Conservation (phyloP, 2,329 filamentous ascomycete species). For the Ophiostoma himal-ulmi region DNA sequence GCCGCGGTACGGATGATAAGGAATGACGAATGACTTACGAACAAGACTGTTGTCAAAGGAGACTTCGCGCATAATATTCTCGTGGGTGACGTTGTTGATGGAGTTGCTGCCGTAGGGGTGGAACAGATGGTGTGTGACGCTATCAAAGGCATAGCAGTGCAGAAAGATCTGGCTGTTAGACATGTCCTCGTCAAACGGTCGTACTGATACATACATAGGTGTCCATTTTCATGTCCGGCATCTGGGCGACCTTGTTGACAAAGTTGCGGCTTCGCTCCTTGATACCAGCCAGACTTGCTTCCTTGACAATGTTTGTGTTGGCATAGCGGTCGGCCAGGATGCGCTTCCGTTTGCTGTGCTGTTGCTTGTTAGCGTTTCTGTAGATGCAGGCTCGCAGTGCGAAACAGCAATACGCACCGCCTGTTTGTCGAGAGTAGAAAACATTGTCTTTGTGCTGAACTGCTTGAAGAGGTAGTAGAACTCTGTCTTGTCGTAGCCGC, state of each 20-base stretch:
- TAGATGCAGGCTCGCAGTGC: neutral
- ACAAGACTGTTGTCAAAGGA: conserved; percentile 61
- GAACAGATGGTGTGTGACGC: conserved; percentile 63
- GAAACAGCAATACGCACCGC: conserved; percentile 30
- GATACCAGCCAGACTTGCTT: conserved; percentile 50
- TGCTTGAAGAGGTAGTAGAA: conserved; percentile 57
- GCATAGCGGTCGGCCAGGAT: conserved; percentile 61
- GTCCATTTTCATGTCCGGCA: conserved; percentile 45
- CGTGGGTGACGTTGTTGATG: conserved; percentile 48
- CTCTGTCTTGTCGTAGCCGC: conserved; percentile 59
- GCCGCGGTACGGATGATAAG: neutral
- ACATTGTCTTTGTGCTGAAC: conserved; percentile 52
- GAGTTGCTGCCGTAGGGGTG: conserved; percentile 59
- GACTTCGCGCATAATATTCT: conserved; percentile 62
- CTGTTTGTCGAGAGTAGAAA: conserved; percentile 46
- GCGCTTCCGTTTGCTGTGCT: conserved; percentile 56
- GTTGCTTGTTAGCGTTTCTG: conserved; percentile 27
- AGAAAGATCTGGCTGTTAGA: conserved; percentile 45
- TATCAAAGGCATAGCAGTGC: conserved; percentile 64
- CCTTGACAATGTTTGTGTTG: conserved; percentile 58
- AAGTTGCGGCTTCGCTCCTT: conserved; percentile 51
- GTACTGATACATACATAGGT: neutral
- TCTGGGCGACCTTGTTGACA: conserved; percentile 44
- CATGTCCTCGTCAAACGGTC: too few relatives aligned
- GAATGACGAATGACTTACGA: conserved; percentile 29